Evolutionary conservation across 2,329 filamentous ascomycete genomes (phyloP), one percentile per base, ranked within the genome.

Genomic region (Cladosporium austrohemisphaericum): DNA sequence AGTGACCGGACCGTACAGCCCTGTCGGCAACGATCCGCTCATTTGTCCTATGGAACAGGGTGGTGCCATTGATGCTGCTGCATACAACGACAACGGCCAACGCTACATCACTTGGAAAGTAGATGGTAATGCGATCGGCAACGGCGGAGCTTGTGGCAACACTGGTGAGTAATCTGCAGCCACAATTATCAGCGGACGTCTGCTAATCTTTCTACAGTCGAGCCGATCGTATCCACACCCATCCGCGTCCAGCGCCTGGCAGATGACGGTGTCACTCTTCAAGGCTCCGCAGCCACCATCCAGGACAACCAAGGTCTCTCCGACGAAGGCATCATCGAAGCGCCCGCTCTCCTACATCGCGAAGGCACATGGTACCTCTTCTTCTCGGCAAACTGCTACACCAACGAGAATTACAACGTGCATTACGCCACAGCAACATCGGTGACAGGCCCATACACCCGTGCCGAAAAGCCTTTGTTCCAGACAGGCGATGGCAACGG

Each of bases 301-400:
- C 53, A 66, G 9, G 56, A 65, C 49, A 60, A 65, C 48, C 18
- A 49, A 10, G 64, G 65, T 26, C 50, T 52, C 5, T 36, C 53
- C 11, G 65, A 67, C 37, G 50, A 63, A 29, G 63, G 63, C 23
- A 59, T 66, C 22, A 41, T 66, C 41, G 65, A 68, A 45, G 64
- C 64, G 4, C 65, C 65, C 0, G 53, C 55, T 1, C 52, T 68
- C 11, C 53, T 59, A 25, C 60, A 62, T 19, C 54, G 50, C 16
- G 51, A 55, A n/a, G 61, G 52, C 22, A 56, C 41, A 20, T 63
- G 58, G 47, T 41, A 60, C 23, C 57, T 65, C 25, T 65, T 63
- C 50, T 65, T 62, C 60, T 56, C 52, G 26, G 52, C 43, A 18
- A 58, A 58, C 16, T 63, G 58, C 53, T 64, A 56, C 41, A 40